phyloP scores from a whole-genome alignment of 495 filamentous ascomycete species.

The Penicillium pancosmium region DNA sequence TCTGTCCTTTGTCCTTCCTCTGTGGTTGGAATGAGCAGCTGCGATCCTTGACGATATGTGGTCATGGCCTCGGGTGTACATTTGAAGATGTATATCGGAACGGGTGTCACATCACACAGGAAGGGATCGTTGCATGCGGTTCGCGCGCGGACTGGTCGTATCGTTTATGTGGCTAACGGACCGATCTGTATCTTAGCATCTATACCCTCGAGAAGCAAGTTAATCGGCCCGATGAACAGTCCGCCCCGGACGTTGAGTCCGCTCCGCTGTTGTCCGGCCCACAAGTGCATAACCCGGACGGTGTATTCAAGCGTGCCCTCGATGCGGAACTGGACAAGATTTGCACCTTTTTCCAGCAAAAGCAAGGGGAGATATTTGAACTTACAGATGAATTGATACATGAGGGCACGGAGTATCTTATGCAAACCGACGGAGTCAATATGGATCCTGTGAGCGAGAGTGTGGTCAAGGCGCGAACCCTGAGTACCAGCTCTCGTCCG shows the following conservation, averaged over 20 bases:
- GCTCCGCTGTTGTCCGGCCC: slow-evolving; percentile 73
- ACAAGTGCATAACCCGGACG: slow-evolving; percentile 65
- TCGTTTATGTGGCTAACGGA: slow-evolving; percentile 26
- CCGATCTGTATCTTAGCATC: slow-evolving; percentile 59
- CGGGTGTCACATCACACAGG: slow-evolving; percentile 35
- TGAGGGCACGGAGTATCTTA: slow-evolving; percentile 74
- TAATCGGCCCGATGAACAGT: slow-evolving; percentile 53
- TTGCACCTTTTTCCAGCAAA: slow-evolving; percentile 82
- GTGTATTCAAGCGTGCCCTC: slow-evolving; percentile 74
- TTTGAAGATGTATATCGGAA: slow-evolving; percentile 9
- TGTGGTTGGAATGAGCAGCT: neutral
- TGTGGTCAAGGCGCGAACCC: slow-evolving; percentile 43
- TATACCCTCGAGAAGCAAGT: slow-evolving; percentile 85
- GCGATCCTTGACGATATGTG: neutral
- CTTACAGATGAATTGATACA: slow-evolving; percentile 75
- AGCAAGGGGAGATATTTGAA: slow-evolving; percentile 81
- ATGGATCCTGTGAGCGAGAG: slow-evolving; percentile 56
- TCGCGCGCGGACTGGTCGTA: slow-evolving; percentile 7
- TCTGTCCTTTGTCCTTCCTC: slow-evolving; percentile 7
- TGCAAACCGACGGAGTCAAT: slow-evolving; percentile 60
- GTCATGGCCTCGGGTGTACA: slow-evolving; percentile 9
- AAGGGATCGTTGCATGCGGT: slow-evolving; percentile 15
- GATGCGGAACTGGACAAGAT: slow-evolving; percentile 94
- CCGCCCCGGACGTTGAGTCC: slow-evolving; percentile 70
- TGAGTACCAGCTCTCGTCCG: slow-evolving; percentile 45